These are phyloP conservation scores for Myxozyma udenii DNA, from an alignment of 805 yeast genomes.

Conservation along the genomic window DNA sequence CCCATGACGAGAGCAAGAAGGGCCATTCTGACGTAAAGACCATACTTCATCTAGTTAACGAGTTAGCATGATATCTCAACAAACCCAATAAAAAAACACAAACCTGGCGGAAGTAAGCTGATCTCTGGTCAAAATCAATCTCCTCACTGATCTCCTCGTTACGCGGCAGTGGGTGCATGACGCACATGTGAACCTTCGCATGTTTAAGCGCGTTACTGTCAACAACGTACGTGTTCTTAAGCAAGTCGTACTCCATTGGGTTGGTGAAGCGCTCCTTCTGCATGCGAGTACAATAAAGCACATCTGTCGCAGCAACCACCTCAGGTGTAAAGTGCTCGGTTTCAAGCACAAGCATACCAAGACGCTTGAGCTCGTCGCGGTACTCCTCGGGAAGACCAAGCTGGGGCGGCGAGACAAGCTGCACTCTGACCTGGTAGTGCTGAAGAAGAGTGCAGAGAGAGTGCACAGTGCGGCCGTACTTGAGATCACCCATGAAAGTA, in stretches of 20 bases:
- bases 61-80: conserved; percentile 9
- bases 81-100: conserved; percentile 3
- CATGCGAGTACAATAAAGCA: conserved; percentile 94
- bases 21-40: conserved; percentile 98
- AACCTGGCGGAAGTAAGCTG: conserved; percentile 96
- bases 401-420: conserved; percentile 87
- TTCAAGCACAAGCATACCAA: conserved; percentile 71
- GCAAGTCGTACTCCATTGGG: conserved; percentile 72
- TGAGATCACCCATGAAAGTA: conserved; percentile 98
- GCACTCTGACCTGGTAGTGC: conserved; percentile 89
- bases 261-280: conserved; percentile 93
- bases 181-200: conserved; percentile 98
- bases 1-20: conserved; percentile 97
- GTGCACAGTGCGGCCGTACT: conserved; percentile 98
- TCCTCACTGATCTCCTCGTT: conserved; percentile 95
- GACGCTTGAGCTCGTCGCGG: conserved; percentile 59
- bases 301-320: conserved; percentile 85
- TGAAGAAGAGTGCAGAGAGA: conserved; percentile 85
- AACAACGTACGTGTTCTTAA: conserved; percentile 87
- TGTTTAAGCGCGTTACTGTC: conserved; percentile 86
- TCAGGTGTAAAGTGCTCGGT: conserved; percentile 76
- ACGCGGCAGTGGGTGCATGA: conserved; percentile 98
- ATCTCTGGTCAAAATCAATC: conserved; percentile 98
- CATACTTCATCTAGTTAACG: conserved; percentile 74
- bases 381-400: conserved; percentile 76